phyloP scores from a whole-genome alignment of 2,329 filamentous ascomycete genomes.

The Aspergillus flavus region DNA sequence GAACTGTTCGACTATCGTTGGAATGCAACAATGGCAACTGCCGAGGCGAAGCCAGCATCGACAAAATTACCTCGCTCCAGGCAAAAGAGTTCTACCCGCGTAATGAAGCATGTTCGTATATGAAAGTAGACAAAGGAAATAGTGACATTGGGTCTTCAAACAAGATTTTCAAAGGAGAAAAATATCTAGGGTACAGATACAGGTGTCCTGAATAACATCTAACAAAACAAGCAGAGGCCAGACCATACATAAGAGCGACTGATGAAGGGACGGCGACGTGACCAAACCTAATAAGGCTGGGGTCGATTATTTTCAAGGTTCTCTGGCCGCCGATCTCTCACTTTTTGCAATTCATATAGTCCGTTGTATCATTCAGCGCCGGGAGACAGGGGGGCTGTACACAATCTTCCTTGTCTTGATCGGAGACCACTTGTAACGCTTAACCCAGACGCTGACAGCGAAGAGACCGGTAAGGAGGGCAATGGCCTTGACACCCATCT shows the following conservation, averaged over 20 bases:
- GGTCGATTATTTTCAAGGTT: slow-evolving; percentile 28
- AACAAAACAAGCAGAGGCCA: slow-evolving; percentile 40
- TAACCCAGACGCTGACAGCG: slow-evolving; percentile 92
- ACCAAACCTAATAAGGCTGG: slow-evolving; percentile 27
- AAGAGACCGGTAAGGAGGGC: slow-evolving; percentile 77
- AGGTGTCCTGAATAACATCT: slow-evolving; percentile 41
- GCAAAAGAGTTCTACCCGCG: neutral
- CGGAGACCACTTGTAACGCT: slow-evolving; percentile 99
- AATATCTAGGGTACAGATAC: slow-evolving; percentile 50
- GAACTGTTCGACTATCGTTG: neutral
- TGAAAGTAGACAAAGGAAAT: slow-evolving; percentile 39
- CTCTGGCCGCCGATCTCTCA: slow-evolving; percentile 28
- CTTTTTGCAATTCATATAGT: slow-evolving; percentile 35
- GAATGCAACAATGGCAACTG: neutral
- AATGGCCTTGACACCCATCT: slow-evolving; percentile 98
- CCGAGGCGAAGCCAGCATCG: neutral
- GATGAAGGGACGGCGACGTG: slow-evolving; percentile 27
- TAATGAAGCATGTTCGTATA: slow-evolving; percentile 5
- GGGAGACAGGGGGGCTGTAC: slow-evolving; percentile 71
- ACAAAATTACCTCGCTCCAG: neutral
- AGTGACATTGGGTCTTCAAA: slow-evolving; percentile 42
- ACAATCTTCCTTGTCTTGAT: slow-evolving; percentile 94
- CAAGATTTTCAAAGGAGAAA: slow-evolving; percentile 42
- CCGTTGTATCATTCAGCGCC: slow-evolving; percentile 35
- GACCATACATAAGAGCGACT: slow-evolving; percentile 34